These are phyloP conservation scores for Ceratocystis variospora DNA, from an alignment of 2,329 filamentous ascomycete genomes.

Conservation along the genomic window DNA sequence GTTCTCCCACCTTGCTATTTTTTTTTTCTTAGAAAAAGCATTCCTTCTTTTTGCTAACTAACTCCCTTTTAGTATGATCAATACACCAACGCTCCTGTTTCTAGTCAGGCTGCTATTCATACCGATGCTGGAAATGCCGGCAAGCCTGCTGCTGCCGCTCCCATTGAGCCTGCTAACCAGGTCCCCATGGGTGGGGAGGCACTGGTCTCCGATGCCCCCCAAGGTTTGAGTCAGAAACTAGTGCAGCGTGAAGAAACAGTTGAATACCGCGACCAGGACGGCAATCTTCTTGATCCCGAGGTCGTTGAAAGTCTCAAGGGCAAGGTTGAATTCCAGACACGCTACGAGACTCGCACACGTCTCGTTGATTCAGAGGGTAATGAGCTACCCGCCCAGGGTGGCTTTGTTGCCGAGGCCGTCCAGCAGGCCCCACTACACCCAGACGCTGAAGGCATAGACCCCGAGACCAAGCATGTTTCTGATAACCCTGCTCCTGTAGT, in stretches of 20 bases:
- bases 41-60: constrained; percentile 4
- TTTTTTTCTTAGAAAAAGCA: too few species aligned
- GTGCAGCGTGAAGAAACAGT: constrained; percentile 60
- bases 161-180: constrained; percentile 20
- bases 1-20: background rate
- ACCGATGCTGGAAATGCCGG: constrained; percentile 7
- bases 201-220: constrained; percentile 36
- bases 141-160: constrained; percentile 24
- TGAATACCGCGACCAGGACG: constrained; percentile 89
- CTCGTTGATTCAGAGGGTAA: constrained; percentile 69
- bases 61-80: constrained; percentile 33
- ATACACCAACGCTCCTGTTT: constrained; percentile 28
- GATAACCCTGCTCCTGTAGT: constrained; percentile 31
- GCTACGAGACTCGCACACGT: constrained; percentile 86
- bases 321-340: constrained; percentile 89
- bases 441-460: constrained; percentile 47
- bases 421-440: constrained; percentile 45
- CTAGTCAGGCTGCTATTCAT: constrained; percentile 18
- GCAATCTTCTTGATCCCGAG: constrained; percentile 72
- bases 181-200: constrained; percentile 3
- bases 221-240: constrained; percentile 35
- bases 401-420: constrained; percentile 22
- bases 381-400: constrained; percentile 44
- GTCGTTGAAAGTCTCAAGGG: constrained; percentile 75
- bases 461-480: constrained; percentile 38